Base-by-base conservation (phyloP, 805 yeast genomes). In the Pichia phayaonensis region DNA sequence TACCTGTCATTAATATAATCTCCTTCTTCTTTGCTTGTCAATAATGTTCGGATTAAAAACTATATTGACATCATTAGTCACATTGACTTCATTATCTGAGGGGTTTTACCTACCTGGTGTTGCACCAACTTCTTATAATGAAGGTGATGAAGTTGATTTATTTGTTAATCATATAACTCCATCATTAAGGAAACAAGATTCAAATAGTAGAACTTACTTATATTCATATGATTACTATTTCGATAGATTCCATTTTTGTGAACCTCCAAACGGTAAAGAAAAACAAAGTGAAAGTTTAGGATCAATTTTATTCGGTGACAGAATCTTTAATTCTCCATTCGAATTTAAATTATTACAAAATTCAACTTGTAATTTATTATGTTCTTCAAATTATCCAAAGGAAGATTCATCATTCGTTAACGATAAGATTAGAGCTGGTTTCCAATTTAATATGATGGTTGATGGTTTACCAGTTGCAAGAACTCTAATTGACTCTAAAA, bases 401-500 rank as follows among this genome's bases (percentile, higher is more conserved):
- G 66, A 78, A 1, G 96, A 89, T 62, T 76, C 87, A 4, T 73
- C 75, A 6, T 90, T 92, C 62, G 86, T 90, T 45, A 83, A 84
- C 63, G 76, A 86, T 60, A 79, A 86, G 61, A 86, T 94, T 57
- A 75, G 82, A 56, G 88, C 90, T 45, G 90, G 90, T 2, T 94
- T 87, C 66, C 79, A 76, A 62, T 87, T 88, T 67, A 92, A 92
- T 65, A 92, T 98, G 98, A 73, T 90, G 48, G 71, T 94, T 51
- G 99, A 94, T 65, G 97, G 97, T 2, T 78, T 94, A 59, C 99
- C 99, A 12, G 95, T 90, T 8, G 96, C 96, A 4, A 81, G 78
- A 60, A 63, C 67, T 47, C 70, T 81, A 24, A 62, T 66, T 45
- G 92, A 86, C 60, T 63, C 65, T 49, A 76, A 79, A 59, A 83